Base-by-base conservation (phyloP, 2,329 filamentous ascomycete genomes). In the Beauveria asiatica region DNA sequence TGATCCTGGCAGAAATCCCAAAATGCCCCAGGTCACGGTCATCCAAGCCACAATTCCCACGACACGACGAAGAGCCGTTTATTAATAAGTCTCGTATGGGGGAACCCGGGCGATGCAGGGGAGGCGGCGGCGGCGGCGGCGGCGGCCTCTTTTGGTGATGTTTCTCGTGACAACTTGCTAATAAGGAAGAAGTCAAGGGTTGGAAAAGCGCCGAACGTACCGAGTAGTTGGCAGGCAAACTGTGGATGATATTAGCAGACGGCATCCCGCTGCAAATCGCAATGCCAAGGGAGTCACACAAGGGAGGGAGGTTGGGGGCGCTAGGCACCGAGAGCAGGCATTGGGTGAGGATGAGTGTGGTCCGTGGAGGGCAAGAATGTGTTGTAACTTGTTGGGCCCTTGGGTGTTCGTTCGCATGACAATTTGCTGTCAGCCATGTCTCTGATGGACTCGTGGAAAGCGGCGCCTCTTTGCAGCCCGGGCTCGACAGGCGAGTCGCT, bases 361-460 rank as follows among this genome's bases (percentile, higher is more conserved):
- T n/a, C n/a, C n/a, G n/a, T n/a, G 46, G 46, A 23, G 46, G 46
- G 13, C 17, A 17, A 49, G 27, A 37, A 37, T 37, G 30, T 39
- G 41, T 30, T 57, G n/a, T n/a, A n/a, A n/a, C n/a, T 33, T 33
- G 19, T 27, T 25, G 5, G 10, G 23, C 48, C 37, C 21, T 21
- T 59, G 50, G 41, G 41, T 56, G 13, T 39, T 33, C 21, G 54
- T 59, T 61, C 30, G 49, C 59, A 59, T 46, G 30, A 57, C 45
- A 50, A 25, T 58, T 19, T 59, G 41, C 44, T 56, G 46, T 55
- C 41, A 59, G 56, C 62, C 61, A 62, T 65, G 62, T 61, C 53
- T 62, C 60, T 64, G 62, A 61, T 61, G 61, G 45, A 57, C 45
- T 57, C 55, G 45, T 42, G 37, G 37, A 19, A 16, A 42, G 37